Conservation (phyloP, 768 basidiomycete genomes). For the Kwoniella mangroviensis region DNA sequence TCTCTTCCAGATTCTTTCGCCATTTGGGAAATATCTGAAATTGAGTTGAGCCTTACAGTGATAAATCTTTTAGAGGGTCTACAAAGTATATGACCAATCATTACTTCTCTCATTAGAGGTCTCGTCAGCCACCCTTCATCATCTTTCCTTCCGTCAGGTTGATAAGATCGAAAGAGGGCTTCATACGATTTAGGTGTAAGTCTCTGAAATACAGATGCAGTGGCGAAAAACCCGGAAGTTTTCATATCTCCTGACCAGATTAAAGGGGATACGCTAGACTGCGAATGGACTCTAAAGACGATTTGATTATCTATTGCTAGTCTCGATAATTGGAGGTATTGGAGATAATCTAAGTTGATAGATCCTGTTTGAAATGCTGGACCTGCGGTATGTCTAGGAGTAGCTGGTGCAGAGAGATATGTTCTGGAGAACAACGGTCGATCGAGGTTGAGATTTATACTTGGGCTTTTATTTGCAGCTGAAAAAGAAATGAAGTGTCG, state of each 20-base stretch:
- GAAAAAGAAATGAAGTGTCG: not conserved
- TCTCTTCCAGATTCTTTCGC: not conserved
- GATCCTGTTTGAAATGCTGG: not conserved
- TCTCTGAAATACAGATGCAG: slow-evolving; percentile 5
- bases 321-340: slow-evolving; percentile 3
- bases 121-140: slow-evolving; percentile 1
- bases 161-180: slow-evolving; percentile 2
- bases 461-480: not conserved
- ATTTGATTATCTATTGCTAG: not conserved
- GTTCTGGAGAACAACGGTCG: not conserved
- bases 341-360: not conserved
- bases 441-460: not conserved
- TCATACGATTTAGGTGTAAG: slow-evolving; percentile 11
- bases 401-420: not conserved
- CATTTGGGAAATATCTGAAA: not conserved
- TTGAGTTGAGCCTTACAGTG: not conserved
- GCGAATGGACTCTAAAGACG: slow-evolving; percentile 32
- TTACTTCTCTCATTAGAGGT: slow-evolving; percentile 11
- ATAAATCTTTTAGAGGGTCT: slow-evolving; percentile 10
- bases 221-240: slow-evolving; percentile 33
- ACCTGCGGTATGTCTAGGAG: not conserved
- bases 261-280: slow-evolving; percentile 24
- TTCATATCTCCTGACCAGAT: slow-evolving; percentile 19
- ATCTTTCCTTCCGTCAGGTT: not conserved
- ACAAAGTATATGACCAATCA: slow-evolving; percentile 23